Evolutionary conservation across 2,329 filamentous ascomycete species (phyloP), one percentile per base, ranked within the genome.

Genomic region (Cucurbitaria berberidis): DNA sequence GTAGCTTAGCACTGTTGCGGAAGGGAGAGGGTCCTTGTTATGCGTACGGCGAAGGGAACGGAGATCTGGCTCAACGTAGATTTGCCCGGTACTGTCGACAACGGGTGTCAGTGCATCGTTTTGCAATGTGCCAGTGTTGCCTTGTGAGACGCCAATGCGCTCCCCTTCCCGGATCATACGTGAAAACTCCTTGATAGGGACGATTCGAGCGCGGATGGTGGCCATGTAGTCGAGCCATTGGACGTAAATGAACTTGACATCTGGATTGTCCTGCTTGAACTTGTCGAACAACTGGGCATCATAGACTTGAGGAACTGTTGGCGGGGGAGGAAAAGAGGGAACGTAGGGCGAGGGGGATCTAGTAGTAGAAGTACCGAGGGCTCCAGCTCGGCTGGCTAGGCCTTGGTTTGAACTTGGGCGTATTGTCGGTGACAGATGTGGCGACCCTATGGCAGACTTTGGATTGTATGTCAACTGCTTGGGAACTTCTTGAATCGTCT

Each of bases 201-300:
- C 75, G 57, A 91, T 83, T 3, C 89, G 84, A 59, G 85, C 81
- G 15, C 89, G 83, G 0, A 86, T 72, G 2, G 83, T 88, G 1
- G 85, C 85, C n/a, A 89, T 91, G 72, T 89, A 88, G 73, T 96
- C 91, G 21, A 89, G 78, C 86, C 89, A 96, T 72, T 89, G 88
- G 11, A 93, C 77, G 56, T 90, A 86, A 16, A 96, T 74, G 65
- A 87, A 93, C 55, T 87, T 85, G 4, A 86, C 76, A 0, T 76
- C 70, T 0, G 80, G 74, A 48, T 86, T 79, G 16, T 75, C 70
- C 16, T 74, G 69, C 9, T 86, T 70, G 63, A 88, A 86, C 0
- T 67, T 63, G 13, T 81, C 76, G 47, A 78, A 76, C 1, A 76
- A 48, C 21, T 77, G 69, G 18, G 70, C 59, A 49, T 78, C 70